Conservation (phyloP, 2,329 filamentous ascomycete genomes). For the Paecilomyces dactylethromorphus region DNA sequence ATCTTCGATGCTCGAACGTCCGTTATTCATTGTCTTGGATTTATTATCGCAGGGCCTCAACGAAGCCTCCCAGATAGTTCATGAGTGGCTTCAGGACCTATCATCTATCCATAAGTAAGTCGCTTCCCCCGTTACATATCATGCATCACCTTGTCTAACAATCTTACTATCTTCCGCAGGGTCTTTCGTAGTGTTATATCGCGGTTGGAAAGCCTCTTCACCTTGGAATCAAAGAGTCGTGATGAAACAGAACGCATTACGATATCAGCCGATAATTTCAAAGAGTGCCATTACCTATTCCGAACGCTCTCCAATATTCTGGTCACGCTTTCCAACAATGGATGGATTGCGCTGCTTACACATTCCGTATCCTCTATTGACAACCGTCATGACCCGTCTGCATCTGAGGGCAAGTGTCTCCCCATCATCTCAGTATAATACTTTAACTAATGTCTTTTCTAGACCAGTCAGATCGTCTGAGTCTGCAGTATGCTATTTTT, state of each 20-base stretch:
- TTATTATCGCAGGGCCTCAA: conserved; percentile 65
- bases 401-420: conserved; percentile 42
- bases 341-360: conserved; percentile 64
- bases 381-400: conserved; percentile 36
- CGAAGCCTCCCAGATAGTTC: conserved; percentile 69
- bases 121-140: not conserved
- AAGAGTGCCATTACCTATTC: conserved; percentile 72
- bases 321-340: conserved; percentile 58
- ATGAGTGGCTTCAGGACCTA: conserved; percentile 65
- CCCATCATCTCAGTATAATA: not conserved
- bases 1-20: conserved; percentile 66
- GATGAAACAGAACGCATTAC: conserved; percentile 30
- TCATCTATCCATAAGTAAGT: conserved; percentile 47
- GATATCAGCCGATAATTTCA: conserved; percentile 55
- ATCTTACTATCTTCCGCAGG: conserved; percentile 14
- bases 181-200: conserved; percentile 30
- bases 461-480: conserved; percentile 21
- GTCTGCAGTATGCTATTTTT: conserved; percentile 27
- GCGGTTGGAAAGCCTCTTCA: conserved; percentile 26
- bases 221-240: conserved; percentile 12
- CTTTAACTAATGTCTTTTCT: conserved; percentile 3
- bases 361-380: conserved; percentile 49
- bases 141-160: not conserved
- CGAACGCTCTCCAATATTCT: conserved; percentile 68
- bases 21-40: conserved; percentile 76